These are phyloP conservation scores for Ceratocystis albifundus DNA, from an alignment of 2,329 filamentous ascomycete genomes.

Conservation along the genomic window DNA sequence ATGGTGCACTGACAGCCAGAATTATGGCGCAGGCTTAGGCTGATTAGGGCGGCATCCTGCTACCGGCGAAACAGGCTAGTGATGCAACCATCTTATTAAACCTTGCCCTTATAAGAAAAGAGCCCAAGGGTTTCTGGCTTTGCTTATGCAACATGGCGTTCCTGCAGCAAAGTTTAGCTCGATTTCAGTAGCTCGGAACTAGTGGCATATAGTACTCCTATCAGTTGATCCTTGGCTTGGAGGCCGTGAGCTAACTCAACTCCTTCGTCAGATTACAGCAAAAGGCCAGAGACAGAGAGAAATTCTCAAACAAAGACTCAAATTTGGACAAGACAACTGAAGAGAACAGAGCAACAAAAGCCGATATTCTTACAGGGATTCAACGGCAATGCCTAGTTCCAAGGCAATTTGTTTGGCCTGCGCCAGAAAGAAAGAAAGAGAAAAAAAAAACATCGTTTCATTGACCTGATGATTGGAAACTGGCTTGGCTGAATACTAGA, in stretches of 20 bases:
- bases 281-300: background rate
- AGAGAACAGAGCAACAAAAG: background rate
- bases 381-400: background rate
- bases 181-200: background rate
- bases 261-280: background rate
- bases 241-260: background rate
- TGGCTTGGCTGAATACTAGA: background rate
- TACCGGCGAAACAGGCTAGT: constrained; percentile 3
- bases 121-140: background rate
- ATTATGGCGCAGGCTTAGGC: background rate
- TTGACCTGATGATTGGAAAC: background rate
- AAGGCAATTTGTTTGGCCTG: background rate
- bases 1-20: background rate
- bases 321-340: no score
- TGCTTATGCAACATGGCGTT: background rate
- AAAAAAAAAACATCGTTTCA: background rate
- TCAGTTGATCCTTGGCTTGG: background rate
- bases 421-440: background rate
- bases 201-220: background rate
- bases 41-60: background rate
- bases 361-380: background rate
- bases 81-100: background rate
- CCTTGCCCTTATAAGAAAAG: background rate
- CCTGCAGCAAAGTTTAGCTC: background rate
- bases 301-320: no score